Evolutionary conservation across 2,329 filamentous ascomycete species (phyloP), one percentile per base, ranked within the genome.

Genomic region (Paraphaeosphaeria minitans): DNA sequence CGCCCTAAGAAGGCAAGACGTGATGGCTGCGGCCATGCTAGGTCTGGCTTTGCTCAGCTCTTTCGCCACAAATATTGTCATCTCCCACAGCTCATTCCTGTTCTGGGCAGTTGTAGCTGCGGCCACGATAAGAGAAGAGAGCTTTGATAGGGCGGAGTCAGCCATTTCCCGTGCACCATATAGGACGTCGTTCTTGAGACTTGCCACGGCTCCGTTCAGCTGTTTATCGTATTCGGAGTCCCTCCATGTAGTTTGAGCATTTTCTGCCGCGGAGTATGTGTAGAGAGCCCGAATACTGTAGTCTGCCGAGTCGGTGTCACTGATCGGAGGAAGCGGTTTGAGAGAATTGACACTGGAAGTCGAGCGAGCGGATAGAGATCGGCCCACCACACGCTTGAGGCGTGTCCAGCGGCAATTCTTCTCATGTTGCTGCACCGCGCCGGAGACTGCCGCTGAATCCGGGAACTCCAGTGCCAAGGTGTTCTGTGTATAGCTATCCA

Each of bases 91-190:
- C 7, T 70, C 72, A 0, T 80, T 67, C 21, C 70, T 52, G 19
- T 53, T 60, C 3, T 61, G 55, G 2, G 68, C 62, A n/a, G 56
- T 61, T 10, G 68, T 53, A 1, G 65, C 60, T 1, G 61, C 60
- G 1, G 62, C 48, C 2, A 84, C 70, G 33, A 66, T 54, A 2
- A 87, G 76, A 10, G 83, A 75, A 6, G 78, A 74, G 24, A 90
- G 80, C 0, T 80, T 77, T 0, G 66, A 64, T 2, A 90, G 70
- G 0, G 87, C 84, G 27, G 79, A 81, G 0, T 79, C 74, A 0
- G 87, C 87, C 49, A 91, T 72, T 64, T 86, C 81, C 47, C 83
- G 79, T 0, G 87, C 85, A 1, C 86, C 87, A 62, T 84, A 87
- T 0, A 43, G 27, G 35, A 59, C 61, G 49, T 66, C 61, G 16